A percentile compares a stretch with the other conserved stretches of the same genome.
These are phyloP conservation scores for Ogataea ganodermae DNA, from an alignment of 805 yeast genomes.

Conservation along the genomic window DNA sequence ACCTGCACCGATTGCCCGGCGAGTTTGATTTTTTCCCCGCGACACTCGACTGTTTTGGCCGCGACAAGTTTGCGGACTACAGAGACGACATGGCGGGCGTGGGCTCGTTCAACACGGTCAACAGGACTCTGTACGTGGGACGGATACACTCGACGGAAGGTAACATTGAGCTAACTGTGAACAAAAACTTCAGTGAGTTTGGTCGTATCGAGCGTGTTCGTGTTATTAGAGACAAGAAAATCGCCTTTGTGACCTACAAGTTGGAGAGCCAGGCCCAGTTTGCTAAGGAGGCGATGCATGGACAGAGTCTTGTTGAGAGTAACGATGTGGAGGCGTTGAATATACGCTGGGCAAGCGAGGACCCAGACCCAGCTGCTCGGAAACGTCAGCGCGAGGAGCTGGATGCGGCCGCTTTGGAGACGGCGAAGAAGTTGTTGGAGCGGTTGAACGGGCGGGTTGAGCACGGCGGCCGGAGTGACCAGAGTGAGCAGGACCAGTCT, in stretches of 20 bases:
- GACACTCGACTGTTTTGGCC: constrained; percentile 86
- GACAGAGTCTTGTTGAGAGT: constrained; percentile 57
- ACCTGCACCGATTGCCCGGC: constrained; percentile 74
- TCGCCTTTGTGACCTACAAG: constrained; percentile 77
- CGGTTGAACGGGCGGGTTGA: no score
- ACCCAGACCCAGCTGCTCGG: constrained; percentile 73
- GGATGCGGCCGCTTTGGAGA: constrained; percentile 55
- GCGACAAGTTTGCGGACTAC: constrained; percentile 80
- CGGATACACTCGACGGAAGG: constrained; percentile 43
- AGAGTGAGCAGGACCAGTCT: no score
- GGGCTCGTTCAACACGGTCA: constrained; percentile 72
- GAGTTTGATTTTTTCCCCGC: constrained; percentile 58
- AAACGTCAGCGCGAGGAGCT: constrained; percentile 47
- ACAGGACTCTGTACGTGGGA: constrained; percentile 78
- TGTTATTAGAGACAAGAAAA: constrained; percentile 58
- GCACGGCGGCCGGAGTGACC: no score
- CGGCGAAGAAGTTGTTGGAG: constrained; percentile 47
- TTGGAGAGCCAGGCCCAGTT: constrained; percentile 82
- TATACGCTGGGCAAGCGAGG: constrained; percentile 88
- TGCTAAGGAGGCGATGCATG: constrained; percentile 93
- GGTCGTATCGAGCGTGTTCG: constrained; percentile 73
- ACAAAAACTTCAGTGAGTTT: constrained; percentile 64
- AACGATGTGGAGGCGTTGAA: constrained; percentile 65
- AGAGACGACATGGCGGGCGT: constrained; percentile 95
- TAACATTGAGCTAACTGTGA: constrained; percentile 42